Evolutionary conservation across 139 green algal genomes (phyloP).

Genomic region (Tetraselmis chui): DNA sequence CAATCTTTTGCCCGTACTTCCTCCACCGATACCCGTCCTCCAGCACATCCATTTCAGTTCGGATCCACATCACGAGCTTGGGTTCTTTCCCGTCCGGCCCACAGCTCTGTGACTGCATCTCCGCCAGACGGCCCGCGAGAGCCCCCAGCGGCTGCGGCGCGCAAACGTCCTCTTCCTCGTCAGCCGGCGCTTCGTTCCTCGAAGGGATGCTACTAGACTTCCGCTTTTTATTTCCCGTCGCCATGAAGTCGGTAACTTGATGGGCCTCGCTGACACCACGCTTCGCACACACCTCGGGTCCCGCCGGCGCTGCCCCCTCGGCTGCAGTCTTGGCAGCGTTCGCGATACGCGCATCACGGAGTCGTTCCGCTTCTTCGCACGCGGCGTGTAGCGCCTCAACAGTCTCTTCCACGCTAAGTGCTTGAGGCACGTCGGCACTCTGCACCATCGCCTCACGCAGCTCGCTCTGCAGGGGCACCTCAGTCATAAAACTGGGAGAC

Average conservation of each 20-base stretch:
- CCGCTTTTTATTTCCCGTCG: neutral
- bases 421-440: neutral
- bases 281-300: neutral
- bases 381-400: neutral
- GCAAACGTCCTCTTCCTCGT: neutral
- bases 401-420: neutral
- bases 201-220: neutral
- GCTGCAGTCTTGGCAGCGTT: neutral
- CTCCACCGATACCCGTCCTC: conserved; percentile 64
- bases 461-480: too few relatives aligned
- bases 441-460: too few relatives aligned
- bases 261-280: neutral
- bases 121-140: neutral
- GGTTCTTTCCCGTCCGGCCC: neutral
- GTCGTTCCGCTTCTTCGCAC: neutral
- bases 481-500: too few relatives aligned
- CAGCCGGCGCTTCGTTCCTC: neutral
- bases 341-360: neutral
- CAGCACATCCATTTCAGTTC: conserved; percentile 31
- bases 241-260: neutral
- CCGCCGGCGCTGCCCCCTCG: too few relatives aligned
- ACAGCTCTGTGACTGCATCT: neutral
- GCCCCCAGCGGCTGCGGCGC: neutral
- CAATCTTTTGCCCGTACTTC: conserved; percentile 93
- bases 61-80: conserved; percentile 26